Evolutionary conservation across 305 asterid genomes (phyloP).

Genomic region (Ajuga reptans): DNA sequence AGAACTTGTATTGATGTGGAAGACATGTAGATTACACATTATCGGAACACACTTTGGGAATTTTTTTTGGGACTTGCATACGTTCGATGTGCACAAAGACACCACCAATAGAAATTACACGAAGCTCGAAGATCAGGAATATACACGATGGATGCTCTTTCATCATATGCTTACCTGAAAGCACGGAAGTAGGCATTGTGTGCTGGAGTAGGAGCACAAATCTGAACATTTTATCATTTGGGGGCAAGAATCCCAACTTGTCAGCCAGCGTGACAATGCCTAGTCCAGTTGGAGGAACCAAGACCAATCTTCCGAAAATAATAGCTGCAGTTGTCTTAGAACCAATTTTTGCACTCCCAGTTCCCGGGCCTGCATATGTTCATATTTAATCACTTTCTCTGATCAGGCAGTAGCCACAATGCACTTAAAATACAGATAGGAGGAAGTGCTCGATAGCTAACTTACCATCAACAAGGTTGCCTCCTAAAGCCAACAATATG

Average conservation of each 20-base stretch:
- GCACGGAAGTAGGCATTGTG: conserved; percentile 98
- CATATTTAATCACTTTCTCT: neutral
- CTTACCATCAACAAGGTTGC: conserved; percentile 91
- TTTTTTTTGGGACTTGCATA: too few relatives aligned
- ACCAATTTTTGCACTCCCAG: conserved; percentile 84
- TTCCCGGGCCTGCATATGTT: conserved; percentile 70
- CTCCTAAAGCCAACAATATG: conserved; percentile 94
- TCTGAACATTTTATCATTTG: conserved; percentile 87
- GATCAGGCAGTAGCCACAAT: neutral
- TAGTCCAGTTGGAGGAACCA: conserved; percentile 83
- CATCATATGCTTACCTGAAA: conserved; percentile 50
- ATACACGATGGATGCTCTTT: neutral
- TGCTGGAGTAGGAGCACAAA: conserved; percentile 92
- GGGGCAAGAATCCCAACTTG: conserved; percentile 77
- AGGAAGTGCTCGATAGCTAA: neutral
- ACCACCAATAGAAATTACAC: too few relatives aligned
- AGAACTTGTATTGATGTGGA: too few relatives aligned
- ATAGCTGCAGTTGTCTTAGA: conserved; percentile 78
- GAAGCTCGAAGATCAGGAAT: neutral
- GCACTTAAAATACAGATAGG: neutral
- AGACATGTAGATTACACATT: too few relatives aligned
- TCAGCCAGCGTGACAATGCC: conserved; percentile 81
- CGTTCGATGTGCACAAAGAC: too few relatives aligned
- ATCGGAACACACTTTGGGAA: too few relatives aligned
- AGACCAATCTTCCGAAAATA: conserved; percentile 62